Conservation (phyloP, 169 alveolate genomes). For the Cryptosporidium ubiquitum region DNA sequence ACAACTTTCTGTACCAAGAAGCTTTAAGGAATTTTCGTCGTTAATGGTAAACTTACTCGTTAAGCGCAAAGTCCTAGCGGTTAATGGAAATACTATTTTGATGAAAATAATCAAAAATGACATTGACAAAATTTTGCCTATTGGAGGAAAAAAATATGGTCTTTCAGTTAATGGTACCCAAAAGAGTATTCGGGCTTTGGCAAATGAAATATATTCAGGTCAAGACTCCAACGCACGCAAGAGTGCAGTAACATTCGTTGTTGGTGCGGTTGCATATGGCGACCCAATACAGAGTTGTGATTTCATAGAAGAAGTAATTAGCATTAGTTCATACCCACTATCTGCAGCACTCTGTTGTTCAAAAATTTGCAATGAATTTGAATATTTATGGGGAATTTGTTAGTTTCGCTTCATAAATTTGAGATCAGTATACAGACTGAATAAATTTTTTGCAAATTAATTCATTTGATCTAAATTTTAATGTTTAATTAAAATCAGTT, state of each 20-base stretch:
- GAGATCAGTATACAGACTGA: neutral
- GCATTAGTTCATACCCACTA: conserved; percentile 85
- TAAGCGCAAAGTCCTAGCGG: conserved; percentile 84
- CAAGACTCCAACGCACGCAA: conserved; percentile 12
- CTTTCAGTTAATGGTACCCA: conserved; percentile 83
- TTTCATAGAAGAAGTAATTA: conserved; percentile 82
- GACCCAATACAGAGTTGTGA: conserved; percentile 83
- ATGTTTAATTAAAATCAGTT: neutral
- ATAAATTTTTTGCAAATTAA: neutral
- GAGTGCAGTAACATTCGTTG: conserved; percentile 83
- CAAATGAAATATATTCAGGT: conserved; percentile 77
- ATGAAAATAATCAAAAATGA: conserved; percentile 85
- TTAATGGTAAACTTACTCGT: conserved; percentile 83
- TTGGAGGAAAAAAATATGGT: conserved; percentile 84
- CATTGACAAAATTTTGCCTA: conserved; percentile 82
- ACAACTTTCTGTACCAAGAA: conserved; percentile 87
- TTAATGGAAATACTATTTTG: conserved; percentile 82
- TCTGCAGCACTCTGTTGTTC: conserved; percentile 90
- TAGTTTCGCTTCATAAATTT: neutral
- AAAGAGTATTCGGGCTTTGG: conserved; percentile 79
- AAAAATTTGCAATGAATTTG: conserved; percentile 84
- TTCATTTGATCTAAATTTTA: neutral
- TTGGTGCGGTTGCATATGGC: conserved; percentile 89
- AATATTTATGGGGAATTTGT: conserved; percentile 78
- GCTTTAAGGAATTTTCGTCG: conserved; percentile 83